A percentile compares a stretch with the other conserved stretches of the same genome.
Evolutionary conservation across 371 early-diverging fungal species (phyloP).

Genomic region (Coemansia sp.): DNA sequence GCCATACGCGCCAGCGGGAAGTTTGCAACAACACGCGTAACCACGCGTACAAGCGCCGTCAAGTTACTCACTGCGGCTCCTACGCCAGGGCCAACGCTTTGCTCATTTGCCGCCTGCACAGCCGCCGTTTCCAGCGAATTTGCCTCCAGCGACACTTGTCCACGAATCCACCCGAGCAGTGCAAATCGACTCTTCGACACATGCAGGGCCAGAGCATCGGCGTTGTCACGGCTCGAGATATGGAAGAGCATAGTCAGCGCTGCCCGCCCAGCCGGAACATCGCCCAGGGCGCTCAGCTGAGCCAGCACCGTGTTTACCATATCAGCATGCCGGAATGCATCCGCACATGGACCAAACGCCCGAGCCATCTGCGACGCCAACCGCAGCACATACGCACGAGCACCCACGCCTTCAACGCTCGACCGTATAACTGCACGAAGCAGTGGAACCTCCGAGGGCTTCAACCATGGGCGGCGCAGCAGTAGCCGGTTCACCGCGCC

Average conservation of each 20-base stretch:
- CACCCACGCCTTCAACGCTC: not conserved
- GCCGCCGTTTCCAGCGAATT: constrained; percentile 17
- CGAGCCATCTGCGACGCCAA: constrained; percentile 37
- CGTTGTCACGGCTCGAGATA: constrained; percentile 23
- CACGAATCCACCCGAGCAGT: constrained; percentile 38
- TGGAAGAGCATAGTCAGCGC: constrained; percentile 35
- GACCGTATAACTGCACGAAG: constrained; percentile 22
- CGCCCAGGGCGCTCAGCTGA: constrained; percentile 38
- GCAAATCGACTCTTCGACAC: constrained; percentile 34
- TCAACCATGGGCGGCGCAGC: constrained; percentile 28
- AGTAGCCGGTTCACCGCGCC: constrained; percentile 27
- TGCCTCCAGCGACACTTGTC: constrained; percentile 32
- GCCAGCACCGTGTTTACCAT: constrained; percentile 25
- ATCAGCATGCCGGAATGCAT: constrained; percentile 15
- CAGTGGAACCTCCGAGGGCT: constrained; percentile 29
- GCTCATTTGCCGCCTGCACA: not conserved
- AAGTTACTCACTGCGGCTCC: constrained; percentile 24
- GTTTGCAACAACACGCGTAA: constrained; percentile 30
- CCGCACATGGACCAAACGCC: constrained; percentile 23
- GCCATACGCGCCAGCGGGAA: constrained; percentile 17
- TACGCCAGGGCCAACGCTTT: constrained; percentile 1
- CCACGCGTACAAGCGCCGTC: constrained; percentile 32
- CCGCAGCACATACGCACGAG: constrained; percentile 28
- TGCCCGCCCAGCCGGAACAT: constrained; percentile 35
- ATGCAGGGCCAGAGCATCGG: constrained; percentile 15